Conservation (phyloP, 2,329 filamentous ascomycete genomes). For the Penicillium sclerotigenum region DNA sequence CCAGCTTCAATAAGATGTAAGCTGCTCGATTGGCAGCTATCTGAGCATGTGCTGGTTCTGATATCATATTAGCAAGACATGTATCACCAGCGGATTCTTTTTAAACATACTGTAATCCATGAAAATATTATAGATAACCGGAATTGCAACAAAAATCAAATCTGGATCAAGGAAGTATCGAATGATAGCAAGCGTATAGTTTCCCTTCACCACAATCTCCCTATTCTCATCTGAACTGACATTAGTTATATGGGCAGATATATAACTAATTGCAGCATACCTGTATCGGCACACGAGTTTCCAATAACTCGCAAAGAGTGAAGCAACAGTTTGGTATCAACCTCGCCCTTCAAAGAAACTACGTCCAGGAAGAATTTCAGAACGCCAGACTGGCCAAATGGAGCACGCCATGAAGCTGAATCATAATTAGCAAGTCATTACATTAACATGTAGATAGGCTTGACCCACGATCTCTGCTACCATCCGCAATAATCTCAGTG, state of each 20-base stretch:
- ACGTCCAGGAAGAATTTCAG: conserved; percentile 43
- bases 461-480: conserved; percentile 43
- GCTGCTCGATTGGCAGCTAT: conserved; percentile 36
- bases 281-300: conserved; percentile 47
- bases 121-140: conserved; percentile 47
- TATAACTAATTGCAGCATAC: conserved; percentile 21
- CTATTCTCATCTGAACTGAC: conserved; percentile 41
- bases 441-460: not conserved
- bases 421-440: conserved; percentile 8
- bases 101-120: conserved; percentile 41
- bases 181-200: conserved; percentile 41
- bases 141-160: conserved; percentile 41
- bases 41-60: conserved; percentile 41
- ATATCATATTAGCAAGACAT: conserved; percentile 17
- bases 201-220: conserved; percentile 38
- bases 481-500: conserved; percentile 41
- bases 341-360: conserved; percentile 30
- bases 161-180: conserved; percentile 33
- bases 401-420: conserved; percentile 39
- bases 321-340: conserved; percentile 34
- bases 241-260: conserved; percentile 10
- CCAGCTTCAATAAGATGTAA: conserved; percentile 38
- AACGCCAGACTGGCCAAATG: conserved; percentile 41
- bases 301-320: conserved; percentile 44
- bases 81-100: not conserved